Base-by-base conservation (phyloP, 441 rosid genomes). In the Pelargonium cotyledonis region DNA sequence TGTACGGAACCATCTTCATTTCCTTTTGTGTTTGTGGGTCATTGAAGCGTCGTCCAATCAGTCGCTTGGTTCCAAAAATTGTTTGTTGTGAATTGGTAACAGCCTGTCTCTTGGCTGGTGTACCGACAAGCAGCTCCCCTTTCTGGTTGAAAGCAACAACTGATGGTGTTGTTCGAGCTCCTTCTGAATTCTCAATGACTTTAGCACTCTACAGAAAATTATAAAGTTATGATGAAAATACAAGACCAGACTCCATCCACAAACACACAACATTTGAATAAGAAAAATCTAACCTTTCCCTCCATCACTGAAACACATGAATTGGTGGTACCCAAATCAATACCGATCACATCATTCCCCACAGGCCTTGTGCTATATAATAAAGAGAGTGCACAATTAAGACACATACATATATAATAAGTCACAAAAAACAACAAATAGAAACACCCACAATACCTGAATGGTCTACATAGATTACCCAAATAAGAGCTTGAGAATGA, bases 261-360 rank as follows among this genome's bases (percentile, higher is more conserved):
- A 53, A 16, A 16, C 60, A 16, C 6, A 15, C 8, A 53, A 15
- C 38, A 53, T 19, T 21, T 19, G 10, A 19, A 53, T 19, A 15
- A 53, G 11, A 14, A 15, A 53, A 53, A 5, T 68, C 78, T 77
- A 65, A 91, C 99, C 84, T 90, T 94, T 23, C 99, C 99, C 67
- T 95, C 99, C 99, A 91, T 95, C 66, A 91, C 88, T 6, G 96
- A 88, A 73, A 95, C 99, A 72, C 99, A 95, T 0, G 99, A 95
- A 75, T 91, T 95, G 29, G 99, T 95, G 0, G 99, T 95, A 51
- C 99, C 99, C 86, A 95, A 79, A 72, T 95, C 97, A 66, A 95
- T 88, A 76, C 99, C 99, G 23, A 95, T 86, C 60, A 95, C 91
- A 70, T 95, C 99, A 65, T 75, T 85, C 0, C 94, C 99, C n/a